Evolutionary conservation across 2,329 filamentous ascomycete genomes (phyloP).

Genomic region (Fusarium sp.): DNA sequence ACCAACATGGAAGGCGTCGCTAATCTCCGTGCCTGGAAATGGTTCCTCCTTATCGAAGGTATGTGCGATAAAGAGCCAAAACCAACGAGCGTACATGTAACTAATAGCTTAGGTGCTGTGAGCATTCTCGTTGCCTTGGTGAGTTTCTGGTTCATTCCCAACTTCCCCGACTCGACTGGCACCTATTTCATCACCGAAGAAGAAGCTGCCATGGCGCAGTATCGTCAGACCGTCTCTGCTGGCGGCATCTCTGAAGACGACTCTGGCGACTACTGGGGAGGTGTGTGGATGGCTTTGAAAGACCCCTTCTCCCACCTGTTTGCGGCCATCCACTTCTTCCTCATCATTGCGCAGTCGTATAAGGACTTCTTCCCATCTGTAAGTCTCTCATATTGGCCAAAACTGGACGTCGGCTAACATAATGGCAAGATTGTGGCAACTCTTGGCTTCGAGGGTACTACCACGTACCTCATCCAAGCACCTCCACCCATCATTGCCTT

Average conservation of each 20-base stretch:
- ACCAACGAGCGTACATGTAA: rapidly evolving
- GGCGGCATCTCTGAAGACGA: constrained; percentile 57
- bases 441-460: constrained; percentile 48
- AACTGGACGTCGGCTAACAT: not conserved
- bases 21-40: constrained; percentile 57
- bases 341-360: constrained; percentile 61
- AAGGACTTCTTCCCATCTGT: constrained; percentile 62
- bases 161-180: constrained; percentile 53
- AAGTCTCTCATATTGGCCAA: not conserved
- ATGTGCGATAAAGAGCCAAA: not conserved
- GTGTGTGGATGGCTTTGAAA: constrained; percentile 52
- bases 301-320: constrained; percentile 59
- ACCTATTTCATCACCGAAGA: constrained; percentile 57
- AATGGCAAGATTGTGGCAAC: constrained; percentile 49
- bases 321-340: constrained; percentile 58
- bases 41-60: constrained; percentile 60
- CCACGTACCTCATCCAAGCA: constrained; percentile 59
- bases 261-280: constrained; percentile 58
- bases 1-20: constrained; percentile 60
- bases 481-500: constrained; percentile 61
- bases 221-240: constrained; percentile 55
- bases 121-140: constrained; percentile 53
- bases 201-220: constrained; percentile 57
- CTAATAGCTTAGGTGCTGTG: constrained; percentile 39
- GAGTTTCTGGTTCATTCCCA: constrained; percentile 57